Conservation (phyloP, 1,139 yeast genomes). For the Diutina pseudorugosa region DNA sequence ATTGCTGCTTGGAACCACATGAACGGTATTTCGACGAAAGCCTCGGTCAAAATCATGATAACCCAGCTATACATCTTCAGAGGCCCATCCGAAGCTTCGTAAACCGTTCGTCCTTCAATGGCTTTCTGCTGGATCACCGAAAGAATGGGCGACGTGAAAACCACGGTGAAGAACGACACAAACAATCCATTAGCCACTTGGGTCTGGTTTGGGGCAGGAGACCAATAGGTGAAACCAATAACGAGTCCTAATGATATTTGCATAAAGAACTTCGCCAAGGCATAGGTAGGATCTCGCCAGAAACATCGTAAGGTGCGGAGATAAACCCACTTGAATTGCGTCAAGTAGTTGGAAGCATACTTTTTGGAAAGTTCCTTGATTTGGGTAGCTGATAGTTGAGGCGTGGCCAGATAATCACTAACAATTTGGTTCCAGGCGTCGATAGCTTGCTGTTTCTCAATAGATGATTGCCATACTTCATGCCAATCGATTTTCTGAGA, state of each 20-base stretch:
- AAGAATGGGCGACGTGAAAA: constrained; percentile 39
- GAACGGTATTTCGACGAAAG: constrained; percentile 43
- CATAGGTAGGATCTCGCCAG: constrained; percentile 9
- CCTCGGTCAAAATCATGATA: constrained; percentile 37
- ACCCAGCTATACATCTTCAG: constrained; percentile 62
- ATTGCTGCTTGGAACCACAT: constrained; percentile 38
- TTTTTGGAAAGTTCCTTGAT: background rate
- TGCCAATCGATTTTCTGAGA: background rate
- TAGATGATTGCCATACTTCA: background rate
- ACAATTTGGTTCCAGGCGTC: background rate
- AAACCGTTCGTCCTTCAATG: constrained; percentile 40
- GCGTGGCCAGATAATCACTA: background rate
- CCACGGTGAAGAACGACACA: constrained; percentile 36
- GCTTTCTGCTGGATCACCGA: constrained; percentile 28
- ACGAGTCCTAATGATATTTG: constrained; percentile 25
- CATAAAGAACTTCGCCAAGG: constrained; percentile 8
- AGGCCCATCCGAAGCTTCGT: constrained; percentile 50
- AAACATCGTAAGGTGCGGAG: constrained; percentile 3
- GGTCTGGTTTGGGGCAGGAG: constrained; percentile 11
- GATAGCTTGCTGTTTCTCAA: background rate
- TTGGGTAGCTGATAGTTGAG: background rate
- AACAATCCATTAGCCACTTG: constrained; percentile 43
- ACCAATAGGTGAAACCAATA: constrained; percentile 39
- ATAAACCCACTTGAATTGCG: background rate
- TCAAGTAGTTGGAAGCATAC: background rate